A percentile compares a stretch with the other conserved stretches of the same genome.
Evolutionary conservation across 129 eudicot genomes (phyloP).

Genomic region (Apium graveolens): DNA sequence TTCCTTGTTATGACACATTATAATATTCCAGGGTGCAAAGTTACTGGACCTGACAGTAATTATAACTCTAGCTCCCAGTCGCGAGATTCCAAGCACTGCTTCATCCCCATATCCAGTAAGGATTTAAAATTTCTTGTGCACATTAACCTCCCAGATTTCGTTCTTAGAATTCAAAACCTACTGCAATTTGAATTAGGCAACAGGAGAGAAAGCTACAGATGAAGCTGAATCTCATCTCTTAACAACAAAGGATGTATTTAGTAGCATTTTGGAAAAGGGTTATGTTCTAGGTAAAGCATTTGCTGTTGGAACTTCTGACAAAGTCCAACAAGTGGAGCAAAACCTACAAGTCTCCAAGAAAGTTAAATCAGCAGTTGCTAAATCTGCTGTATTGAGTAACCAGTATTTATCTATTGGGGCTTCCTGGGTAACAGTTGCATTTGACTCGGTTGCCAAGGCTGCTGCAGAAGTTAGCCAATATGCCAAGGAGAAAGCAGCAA

Average conservation of each 20-base stretch:
- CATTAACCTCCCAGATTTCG: background rate
- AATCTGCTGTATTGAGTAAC: slow-evolving; percentile 59
- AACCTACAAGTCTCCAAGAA: slow-evolving; percentile 63
- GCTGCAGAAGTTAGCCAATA: slow-evolving; percentile 74
- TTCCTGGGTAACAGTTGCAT: slow-evolving; percentile 60
- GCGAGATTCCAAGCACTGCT: background rate
- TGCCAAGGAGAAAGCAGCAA: slow-evolving; percentile 58
- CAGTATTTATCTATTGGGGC: slow-evolving; percentile 51
- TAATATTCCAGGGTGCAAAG: background rate
- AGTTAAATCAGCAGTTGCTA: slow-evolving; percentile 65
- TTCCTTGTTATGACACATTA: background rate
- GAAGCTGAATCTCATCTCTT: background rate
- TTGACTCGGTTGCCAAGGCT: slow-evolving; percentile 45
- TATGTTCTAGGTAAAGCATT: slow-evolving; percentile 5
- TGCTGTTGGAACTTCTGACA: slow-evolving; percentile 42
- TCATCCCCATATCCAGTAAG: background rate
- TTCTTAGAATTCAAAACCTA: background rate
- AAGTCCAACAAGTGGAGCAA: slow-evolving; percentile 63
- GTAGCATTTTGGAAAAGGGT: slow-evolving; percentile 3
- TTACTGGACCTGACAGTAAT: background rate
- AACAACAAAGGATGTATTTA: background rate
- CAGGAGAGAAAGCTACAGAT: background rate
- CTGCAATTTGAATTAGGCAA: background rate
- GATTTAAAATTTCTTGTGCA: background rate
- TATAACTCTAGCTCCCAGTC: background rate